Conservation (phyloP, 306 rosid species). For the Quercus engelmannii region DNA sequence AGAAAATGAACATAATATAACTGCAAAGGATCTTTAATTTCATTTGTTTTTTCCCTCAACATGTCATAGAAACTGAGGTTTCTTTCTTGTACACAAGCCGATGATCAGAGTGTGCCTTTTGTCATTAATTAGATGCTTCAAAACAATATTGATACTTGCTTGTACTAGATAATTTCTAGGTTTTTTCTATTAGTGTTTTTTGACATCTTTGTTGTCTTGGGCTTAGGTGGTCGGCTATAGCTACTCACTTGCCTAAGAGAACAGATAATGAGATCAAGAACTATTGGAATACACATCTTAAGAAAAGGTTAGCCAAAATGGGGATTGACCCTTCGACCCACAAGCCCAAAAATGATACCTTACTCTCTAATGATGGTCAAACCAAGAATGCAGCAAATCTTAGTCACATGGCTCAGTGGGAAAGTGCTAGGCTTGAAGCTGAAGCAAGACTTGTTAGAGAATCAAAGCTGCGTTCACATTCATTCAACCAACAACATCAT, state of each 20-base stretch:
- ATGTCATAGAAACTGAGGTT: not conserved
- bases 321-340: slow-evolving; percentile 96
- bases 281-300: slow-evolving; percentile 97
- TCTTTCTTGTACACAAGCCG: not conserved
- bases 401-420: slow-evolving; percentile 99
- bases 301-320: slow-evolving; percentile 91
- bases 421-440: slow-evolving; percentile 97
- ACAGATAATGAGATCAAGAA: slow-evolving; percentile 96
- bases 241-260: slow-evolving; percentile 95
- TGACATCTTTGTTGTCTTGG: slow-evolving; percentile 6
- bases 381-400: slow-evolving; percentile 83
- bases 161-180: slow-evolving; percentile 24
- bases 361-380: slow-evolving; percentile 61
- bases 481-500: slow-evolving; percentile 25
- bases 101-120: not conserved
- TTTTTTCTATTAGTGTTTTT: slow-evolving; percentile 19
- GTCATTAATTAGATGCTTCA: not conserved
- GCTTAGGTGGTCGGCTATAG: slow-evolving; percentile 98
- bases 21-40: slow-evolving; percentile 18
- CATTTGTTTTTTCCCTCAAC: not conserved
- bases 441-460: slow-evolving; percentile 94
- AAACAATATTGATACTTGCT: not conserved
- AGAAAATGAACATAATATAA: slow-evolving; percentile 5
- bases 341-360: slow-evolving; percentile 82
- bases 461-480: slow-evolving; percentile 67